Evolutionary conservation across 2,329 filamentous ascomycete genomes (phyloP), one percentile per base, ranked within the genome.

Genomic region (Claviceps spartinae): DNA sequence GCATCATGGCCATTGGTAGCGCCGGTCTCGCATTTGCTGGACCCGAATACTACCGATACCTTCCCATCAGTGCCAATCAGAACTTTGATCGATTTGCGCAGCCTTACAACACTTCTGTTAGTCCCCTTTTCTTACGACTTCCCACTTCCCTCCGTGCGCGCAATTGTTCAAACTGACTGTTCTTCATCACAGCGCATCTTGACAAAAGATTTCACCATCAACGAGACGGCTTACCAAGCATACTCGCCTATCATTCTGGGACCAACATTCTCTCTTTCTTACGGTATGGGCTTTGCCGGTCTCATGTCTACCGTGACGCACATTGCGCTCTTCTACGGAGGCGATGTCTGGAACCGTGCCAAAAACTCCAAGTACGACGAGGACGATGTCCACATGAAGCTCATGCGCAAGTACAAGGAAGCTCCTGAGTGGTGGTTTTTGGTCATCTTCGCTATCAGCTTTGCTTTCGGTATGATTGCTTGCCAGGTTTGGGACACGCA

Each of bases 51-150:
- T 65, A 77, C 44, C 72, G 74, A 47, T 81, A 80, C 59, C 67
- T 84, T 36, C 78, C 79, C 2, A 70, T 78, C 41, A 75, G 70
- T 48, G 72, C 74, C 57, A 77, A 74, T 37, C 63, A 61, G 46
- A 77, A 72, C 56, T 81, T 77, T 70, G 80, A 83, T 63, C 82
- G 82, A 59, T 80, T 71, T 0, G 80, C 77, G 5, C 57, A 66
- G 3, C 54, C 63, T 1, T 84, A 85, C 64, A 74, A 83, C 56
- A 77, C 78, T 34, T 50, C 48, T 13, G 48, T 50, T 9, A 44
- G 48, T 50, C 9, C 8, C 8, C 1, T 18, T 13, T 16, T n/a
- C 34, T 20, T 22, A 11, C 36, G 8, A 16, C n/a, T 14, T 5
- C 13, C 13, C 1, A 11, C 5, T 20, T 11, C 42, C 4, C 18